These are phyloP conservation scores for Arabidopsis arenosa DNA, from an alignment of 345 rosid species.

Conservation along the genomic window DNA sequence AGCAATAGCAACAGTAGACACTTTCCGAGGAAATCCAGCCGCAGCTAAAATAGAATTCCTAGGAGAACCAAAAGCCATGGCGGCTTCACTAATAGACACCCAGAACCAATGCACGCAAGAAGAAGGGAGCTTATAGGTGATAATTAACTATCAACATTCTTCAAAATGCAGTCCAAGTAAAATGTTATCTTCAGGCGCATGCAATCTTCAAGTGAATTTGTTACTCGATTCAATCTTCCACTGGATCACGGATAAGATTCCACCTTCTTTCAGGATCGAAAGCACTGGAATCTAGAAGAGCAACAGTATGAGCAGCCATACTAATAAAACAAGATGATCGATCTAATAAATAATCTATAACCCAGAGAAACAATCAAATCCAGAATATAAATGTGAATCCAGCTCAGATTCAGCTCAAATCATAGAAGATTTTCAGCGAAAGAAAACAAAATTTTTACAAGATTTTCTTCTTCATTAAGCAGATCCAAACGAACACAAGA, in stretches of 20 bases:
- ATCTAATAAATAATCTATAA: not conserved
- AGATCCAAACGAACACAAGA: constrained; percentile 28
- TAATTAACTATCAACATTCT: constrained; percentile 28
- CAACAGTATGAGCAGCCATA: constrained; percentile 10
- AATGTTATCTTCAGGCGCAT: constrained; percentile 22
- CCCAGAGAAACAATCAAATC: not conserved
- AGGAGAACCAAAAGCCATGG: constrained; percentile 69
- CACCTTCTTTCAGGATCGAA: constrained; percentile 8
- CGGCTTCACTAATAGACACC: constrained; percentile 32
- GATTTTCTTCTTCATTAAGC: not conserved
- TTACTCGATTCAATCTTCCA: not conserved
- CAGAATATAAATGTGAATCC: not conserved
- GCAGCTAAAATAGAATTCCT: constrained; percentile 45
- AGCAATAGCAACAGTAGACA: constrained; percentile 64
- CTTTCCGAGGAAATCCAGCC: constrained; percentile 61
- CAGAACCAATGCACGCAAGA: not conserved
- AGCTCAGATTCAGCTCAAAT: constrained; percentile 33
- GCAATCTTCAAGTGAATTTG: constrained; percentile 19
- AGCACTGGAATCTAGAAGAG: constrained; percentile 21
- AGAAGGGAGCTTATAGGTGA: constrained; percentile 21
- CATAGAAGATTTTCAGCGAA: constrained; percentile 17
- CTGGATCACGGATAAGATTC: not conserved
- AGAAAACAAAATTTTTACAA: not conserved
- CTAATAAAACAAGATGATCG: not conserved
- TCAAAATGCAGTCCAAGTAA: constrained; percentile 18